Conservation (phyloP, 345 rosid genomes). For the Mercurialis annua region DNA sequence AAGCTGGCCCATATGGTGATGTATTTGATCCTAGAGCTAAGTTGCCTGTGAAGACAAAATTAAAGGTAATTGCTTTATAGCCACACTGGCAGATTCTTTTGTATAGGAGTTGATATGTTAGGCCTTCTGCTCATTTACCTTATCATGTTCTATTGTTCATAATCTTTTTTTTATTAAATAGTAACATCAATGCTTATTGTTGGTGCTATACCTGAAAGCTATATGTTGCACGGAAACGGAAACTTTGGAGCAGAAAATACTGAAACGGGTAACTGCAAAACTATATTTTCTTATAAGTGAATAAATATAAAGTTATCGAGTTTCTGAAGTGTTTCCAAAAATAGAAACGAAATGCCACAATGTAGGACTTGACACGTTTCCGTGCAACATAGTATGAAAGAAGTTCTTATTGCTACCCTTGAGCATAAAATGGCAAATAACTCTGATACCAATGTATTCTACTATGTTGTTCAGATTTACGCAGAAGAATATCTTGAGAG, state of each 20-base stretch:
- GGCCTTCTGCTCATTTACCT: neutral
- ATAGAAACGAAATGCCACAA: no score
- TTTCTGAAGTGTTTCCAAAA: no score
- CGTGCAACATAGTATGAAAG: no score
- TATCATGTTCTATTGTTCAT: neutral
- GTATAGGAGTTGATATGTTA: neutral
- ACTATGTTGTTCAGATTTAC: slow-evolving; percentile 57
- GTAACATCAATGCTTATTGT: neutral
- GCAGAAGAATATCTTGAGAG: slow-evolving; percentile 64
- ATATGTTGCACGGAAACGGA: no score
- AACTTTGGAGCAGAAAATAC: no score
- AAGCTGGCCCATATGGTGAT: slow-evolving; percentile 33
- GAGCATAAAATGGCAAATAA: neutral
- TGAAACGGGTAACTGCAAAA: no score
- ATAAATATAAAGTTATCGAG: no score
- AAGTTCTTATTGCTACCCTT: neutral
- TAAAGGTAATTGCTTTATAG: slow-evolving; percentile 48
- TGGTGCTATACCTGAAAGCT: no score
- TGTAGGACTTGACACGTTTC: no score
- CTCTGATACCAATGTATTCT: neutral
- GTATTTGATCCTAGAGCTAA: slow-evolving; percentile 59
- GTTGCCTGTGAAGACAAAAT: slow-evolving; percentile 50
- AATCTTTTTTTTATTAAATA: neutral
- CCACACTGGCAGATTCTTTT: neutral
- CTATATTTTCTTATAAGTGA: no score